Conservation (phyloP, 2,329 filamentous ascomycete genomes). For the Aspergillus ibericus region DNA sequence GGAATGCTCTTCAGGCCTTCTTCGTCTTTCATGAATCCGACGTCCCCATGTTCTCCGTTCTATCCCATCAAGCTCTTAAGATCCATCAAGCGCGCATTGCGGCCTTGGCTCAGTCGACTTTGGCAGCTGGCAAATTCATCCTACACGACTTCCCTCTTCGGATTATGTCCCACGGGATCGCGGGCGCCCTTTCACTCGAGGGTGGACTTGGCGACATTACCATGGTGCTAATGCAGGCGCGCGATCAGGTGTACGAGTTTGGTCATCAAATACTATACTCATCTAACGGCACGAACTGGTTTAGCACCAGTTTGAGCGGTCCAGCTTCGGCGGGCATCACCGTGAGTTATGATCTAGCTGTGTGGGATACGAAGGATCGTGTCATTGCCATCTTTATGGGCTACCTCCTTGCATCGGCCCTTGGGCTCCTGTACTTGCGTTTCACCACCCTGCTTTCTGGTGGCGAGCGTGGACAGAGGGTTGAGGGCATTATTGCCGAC, state of each 20-base stretch:
- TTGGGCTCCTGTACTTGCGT: constrained; percentile 77
- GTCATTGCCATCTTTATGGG: constrained; percentile 76
- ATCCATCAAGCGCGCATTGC: constrained; percentile 58
- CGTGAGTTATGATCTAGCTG: constrained; percentile 61
- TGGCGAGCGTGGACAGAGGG: constrained; percentile 53
- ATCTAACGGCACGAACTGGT: constrained; percentile 29
- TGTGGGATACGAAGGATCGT: constrained; percentile 69
- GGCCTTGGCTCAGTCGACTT: constrained; percentile 43
- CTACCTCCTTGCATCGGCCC: constrained; percentile 72
- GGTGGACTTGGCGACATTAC: constrained; percentile 19
- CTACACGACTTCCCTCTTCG: constrained; percentile 40
- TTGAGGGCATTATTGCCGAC: constrained; percentile 75
- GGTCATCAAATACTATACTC: constrained; percentile 22
- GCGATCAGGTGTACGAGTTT: constrained; percentile 25
- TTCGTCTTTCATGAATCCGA: constrained; percentile 55
- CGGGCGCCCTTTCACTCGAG: constrained; percentile 23
- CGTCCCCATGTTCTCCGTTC: constrained; percentile 72
- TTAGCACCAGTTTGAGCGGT: constrained; percentile 25
- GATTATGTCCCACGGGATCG: constrained; percentile 29
- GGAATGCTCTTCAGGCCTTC: constrained; percentile 39
- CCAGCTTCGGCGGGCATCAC: constrained; percentile 21
- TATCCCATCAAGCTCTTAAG: constrained; percentile 70
- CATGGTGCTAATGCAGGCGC: constrained; percentile 15
- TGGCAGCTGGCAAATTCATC: constrained; percentile 44
- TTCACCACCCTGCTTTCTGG: constrained; percentile 68